Percentiles rank a stretch among this genome's conserved stretches.
phyloP scores from a whole-genome alignment of 2,329 filamentous ascomycete species.

The Hymenoscyphus fructigenus region DNA sequence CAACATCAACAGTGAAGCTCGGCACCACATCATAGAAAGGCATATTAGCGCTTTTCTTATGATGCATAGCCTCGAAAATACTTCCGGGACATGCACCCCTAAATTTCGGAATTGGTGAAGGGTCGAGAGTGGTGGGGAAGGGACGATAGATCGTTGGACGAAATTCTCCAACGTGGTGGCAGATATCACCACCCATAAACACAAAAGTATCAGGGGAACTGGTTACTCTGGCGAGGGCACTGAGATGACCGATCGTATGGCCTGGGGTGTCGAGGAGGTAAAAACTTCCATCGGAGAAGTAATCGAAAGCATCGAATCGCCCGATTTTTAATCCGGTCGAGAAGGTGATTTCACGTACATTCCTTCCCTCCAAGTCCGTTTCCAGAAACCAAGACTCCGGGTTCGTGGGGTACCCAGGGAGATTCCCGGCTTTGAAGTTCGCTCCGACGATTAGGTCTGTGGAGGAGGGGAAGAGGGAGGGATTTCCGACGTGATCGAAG shows the following conservation, averaged over 20 bases:
- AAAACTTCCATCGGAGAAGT: constrained; percentile 55
- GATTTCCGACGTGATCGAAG: constrained; percentile 45
- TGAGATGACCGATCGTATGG: constrained; percentile 51
- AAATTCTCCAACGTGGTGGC: constrained; percentile 46
- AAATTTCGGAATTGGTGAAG: constrained; percentile 40
- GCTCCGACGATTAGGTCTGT: constrained; percentile 49
- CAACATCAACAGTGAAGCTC: constrained; percentile 32
- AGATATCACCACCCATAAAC: constrained; percentile 50
- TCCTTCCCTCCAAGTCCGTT: constrained; percentile 41
- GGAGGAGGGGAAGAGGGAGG: constrained; percentile 42
- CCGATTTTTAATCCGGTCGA: constrained; percentile 43
- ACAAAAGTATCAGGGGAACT: constrained; percentile 42
- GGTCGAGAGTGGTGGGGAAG: constrained; percentile 40
- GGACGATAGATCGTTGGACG: constrained; percentile 44
- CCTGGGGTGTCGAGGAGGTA: constrained; percentile 55
- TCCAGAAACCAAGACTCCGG: constrained; percentile 41
- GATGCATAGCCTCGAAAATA: constrained; percentile 42
- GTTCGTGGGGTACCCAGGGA: constrained; percentile 46
- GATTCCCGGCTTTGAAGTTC: constrained; percentile 43
- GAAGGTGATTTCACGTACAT: constrained; percentile 38
- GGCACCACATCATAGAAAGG: constrained; percentile 36
- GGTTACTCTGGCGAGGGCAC: constrained; percentile 47
- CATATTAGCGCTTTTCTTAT: constrained; percentile 27
- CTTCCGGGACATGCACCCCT: constrained; percentile 42
- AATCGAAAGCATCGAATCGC: constrained; percentile 49